Conservation (phyloP, 345 rosid genomes). For the Mercurialis annua region DNA sequence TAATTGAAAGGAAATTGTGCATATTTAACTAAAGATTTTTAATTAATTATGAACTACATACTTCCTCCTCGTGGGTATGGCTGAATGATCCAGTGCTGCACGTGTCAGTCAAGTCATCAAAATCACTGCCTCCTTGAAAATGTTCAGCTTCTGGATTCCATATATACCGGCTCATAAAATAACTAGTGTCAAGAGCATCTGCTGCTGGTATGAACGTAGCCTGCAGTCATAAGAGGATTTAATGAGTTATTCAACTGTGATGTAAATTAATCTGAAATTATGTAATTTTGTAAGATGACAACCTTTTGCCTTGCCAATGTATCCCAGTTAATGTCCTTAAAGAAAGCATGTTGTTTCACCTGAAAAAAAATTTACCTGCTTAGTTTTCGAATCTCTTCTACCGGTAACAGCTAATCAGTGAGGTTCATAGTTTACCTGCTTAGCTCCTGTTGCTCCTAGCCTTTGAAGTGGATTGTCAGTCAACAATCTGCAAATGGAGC, state of each 20-base stretch:
- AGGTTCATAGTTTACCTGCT: constrained; percentile 52
- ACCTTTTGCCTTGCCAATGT: constrained; percentile 97
- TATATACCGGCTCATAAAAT: constrained; percentile 86
- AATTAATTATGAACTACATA: constrained; percentile 19
- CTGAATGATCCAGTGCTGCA: constrained; percentile 69
- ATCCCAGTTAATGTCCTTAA: constrained; percentile 88
- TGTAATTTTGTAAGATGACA: neutral
- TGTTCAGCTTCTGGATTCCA: constrained; percentile 88
- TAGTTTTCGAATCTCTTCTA: constrained; percentile 10
- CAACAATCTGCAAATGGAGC: constrained; percentile 55
- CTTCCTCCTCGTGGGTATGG: constrained; percentile 76
- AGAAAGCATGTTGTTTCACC: constrained; percentile 85
- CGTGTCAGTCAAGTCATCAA: constrained; percentile 74
- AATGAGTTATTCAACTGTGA: constrained; percentile 16
- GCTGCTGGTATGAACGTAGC: constrained; percentile 93
- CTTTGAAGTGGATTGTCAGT: constrained; percentile 88
- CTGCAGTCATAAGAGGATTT: constrained; percentile 36
- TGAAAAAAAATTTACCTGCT: constrained; percentile 26
- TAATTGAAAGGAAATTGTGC: constrained; percentile 3
- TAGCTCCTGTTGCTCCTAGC: constrained; percentile 87
- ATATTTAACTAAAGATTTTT: neutral
- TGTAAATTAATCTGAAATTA: neutral
- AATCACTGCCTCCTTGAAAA: constrained; percentile 77
- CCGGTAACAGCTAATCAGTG: constrained; percentile 16
- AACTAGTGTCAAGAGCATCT: constrained; percentile 82